Evolutionary conservation across 306 rosid species (phyloP), one percentile per base, ranked within the genome.

Genomic region (Begonia peltatifolia): DNA sequence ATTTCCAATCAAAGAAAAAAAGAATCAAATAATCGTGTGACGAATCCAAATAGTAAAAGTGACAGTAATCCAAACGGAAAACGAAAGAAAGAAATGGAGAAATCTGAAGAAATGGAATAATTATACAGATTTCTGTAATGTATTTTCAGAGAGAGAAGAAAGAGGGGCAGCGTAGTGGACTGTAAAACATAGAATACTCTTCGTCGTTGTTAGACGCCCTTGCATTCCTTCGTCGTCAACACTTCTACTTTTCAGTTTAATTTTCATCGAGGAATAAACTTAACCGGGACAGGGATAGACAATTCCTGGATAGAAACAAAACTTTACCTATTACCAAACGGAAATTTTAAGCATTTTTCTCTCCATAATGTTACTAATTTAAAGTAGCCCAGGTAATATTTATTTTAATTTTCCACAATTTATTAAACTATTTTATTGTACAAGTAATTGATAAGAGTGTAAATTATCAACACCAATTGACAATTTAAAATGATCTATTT

Each of bases 111-210:
- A 20, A 18, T 8, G 54, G 64, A 61, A 67, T 49, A 48, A 68
- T 4, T n/a, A 50, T 50, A n/a, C 11, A 14, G 53, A 50, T 50
- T 14, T 13, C 20, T 15, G 12, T 50, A 13, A 47, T 6, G 6
- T 8, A 23, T 25, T 20, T 35, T 50, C 17, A 30, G 25, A 57
- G 41, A 58, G 42, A 57, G 41, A 12, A 9, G 62, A 41, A 56
- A 57, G 59, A 55, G 59, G 57, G 54, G 66, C 64, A 50, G 60
- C 73, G 71, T 63, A 73, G 15, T 54, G 60, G 55, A 62, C 41
- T 16, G 54, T 12, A 46, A 63, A 55, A 61, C 43, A 51, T 42
- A 42, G 17, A 13, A 56, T 9, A 61, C 48, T 17, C 47, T 46
- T 42, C 46, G 67, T 44, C 49, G 47, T 30, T 15, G 14, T 6